Evolutionary conservation across 129 eudicot genomes (phyloP).

Genomic region (Flaveria brownii): DNA sequence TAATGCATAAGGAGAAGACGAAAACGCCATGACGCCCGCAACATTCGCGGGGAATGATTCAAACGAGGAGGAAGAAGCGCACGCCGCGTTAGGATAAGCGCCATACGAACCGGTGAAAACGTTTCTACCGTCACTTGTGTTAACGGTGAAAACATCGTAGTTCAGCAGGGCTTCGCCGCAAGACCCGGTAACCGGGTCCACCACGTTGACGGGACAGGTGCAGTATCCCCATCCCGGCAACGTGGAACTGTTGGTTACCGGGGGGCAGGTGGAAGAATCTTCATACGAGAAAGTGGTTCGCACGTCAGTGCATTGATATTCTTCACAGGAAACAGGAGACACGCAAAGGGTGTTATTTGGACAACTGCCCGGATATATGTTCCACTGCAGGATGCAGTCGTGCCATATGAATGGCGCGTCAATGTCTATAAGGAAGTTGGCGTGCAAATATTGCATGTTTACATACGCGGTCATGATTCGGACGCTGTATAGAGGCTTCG

Average conservation of each 20-base stretch:
- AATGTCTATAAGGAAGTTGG: constrained; percentile 46
- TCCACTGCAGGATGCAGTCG: constrained; percentile 35
- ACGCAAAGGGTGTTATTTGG: constrained; percentile 24
- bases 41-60: constrained; percentile 38
- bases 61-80: constrained; percentile 38
- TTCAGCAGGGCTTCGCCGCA: constrained; percentile 36
- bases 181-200: constrained; percentile 40
- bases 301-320: constrained; percentile 40
- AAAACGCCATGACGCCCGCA: constrained; percentile 50
- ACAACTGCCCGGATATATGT: constrained; percentile 25
- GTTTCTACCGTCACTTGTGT: constrained; percentile 38
- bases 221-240: constrained; percentile 25
- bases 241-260: not conserved
- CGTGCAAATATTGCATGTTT: not conserved
- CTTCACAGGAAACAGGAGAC: constrained; percentile 29
- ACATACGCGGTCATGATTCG: constrained; percentile 21
- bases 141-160: constrained; percentile 25
- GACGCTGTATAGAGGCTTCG: constrained; percentile 41
- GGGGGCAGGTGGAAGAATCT: constrained; percentile 26
- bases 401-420: constrained; percentile 48
- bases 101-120: constrained; percentile 16
- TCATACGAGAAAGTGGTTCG: constrained; percentile 20
- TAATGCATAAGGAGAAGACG: constrained; percentile 37
- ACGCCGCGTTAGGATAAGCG: constrained; percentile 30
- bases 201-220: constrained; percentile 38